phyloP scores from a whole-genome alignment of 164 flowering plant genomes.

The Tetrastigma voinierianum region DNA sequence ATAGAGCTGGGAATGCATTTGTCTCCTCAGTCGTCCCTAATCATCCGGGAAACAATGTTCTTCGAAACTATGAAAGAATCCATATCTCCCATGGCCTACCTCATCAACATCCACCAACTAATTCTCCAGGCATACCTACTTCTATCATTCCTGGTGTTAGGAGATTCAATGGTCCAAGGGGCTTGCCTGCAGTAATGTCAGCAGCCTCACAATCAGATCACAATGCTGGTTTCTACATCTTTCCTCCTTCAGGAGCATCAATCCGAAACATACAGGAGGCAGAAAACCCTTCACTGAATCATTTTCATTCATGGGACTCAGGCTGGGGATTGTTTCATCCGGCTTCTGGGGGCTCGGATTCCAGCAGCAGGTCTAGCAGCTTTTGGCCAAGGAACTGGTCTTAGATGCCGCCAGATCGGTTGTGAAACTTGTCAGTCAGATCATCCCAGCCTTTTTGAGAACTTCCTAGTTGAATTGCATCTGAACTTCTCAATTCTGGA shows the following conservation, averaged over 20 bases:
- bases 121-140: constrained; percentile 17
- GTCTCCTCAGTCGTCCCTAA: constrained; percentile 15
- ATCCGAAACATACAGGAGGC: constrained; percentile 18
- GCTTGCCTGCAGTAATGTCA: constrained; percentile 15
- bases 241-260: constrained; percentile 16
- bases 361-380: constrained; percentile 6
- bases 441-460: background rate
- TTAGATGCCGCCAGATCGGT: background rate
- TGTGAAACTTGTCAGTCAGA: background rate
- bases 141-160: constrained; percentile 14
- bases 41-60: constrained; percentile 9
- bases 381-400: constrained; percentile 15
- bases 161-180: constrained; percentile 21
- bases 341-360: background rate
- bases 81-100: constrained; percentile 11
- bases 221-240: constrained; percentile 18
- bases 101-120: constrained; percentile 16
- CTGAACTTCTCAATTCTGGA: constrained; percentile 4
- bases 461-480: constrained; percentile 6
- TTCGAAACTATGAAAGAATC: constrained; percentile 17
- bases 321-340: constrained; percentile 7
- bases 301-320: constrained; percentile 18
- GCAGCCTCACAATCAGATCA: constrained; percentile 20
- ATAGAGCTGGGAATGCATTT: constrained; percentile 18
- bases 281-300: constrained; percentile 14